Evolutionary conservation across 441 rosid genomes (phyloP), one percentile per base, ranked within the genome.

Genomic region (Cnidoscolus chayamansa): DNA sequence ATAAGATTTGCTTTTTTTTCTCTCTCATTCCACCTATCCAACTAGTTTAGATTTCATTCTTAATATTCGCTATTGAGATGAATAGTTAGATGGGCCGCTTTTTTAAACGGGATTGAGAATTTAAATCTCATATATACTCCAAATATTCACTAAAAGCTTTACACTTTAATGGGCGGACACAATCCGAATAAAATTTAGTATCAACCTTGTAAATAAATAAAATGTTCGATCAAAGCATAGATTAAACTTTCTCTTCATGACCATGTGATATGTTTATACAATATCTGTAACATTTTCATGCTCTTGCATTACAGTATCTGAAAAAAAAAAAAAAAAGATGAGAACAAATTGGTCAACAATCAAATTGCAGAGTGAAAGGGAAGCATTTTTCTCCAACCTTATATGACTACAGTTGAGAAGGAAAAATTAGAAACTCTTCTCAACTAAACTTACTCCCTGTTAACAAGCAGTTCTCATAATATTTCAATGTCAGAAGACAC

Each of bases 351-450:
- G 51, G 59, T 6, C 3, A 60, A 43, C 62, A 17, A 64, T 10
- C 4, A 58, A 60, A 37, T 60, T 37, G 58, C 19, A 60, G 53
- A 30, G 15, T 31, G n/a, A 43, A 48, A 7, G 19, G 30, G 47
- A 63, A 37, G 17, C 49, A 59, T 63, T 16, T 31, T 67, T 59
- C 58, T 53, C 62, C 19, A 56, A 2, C 55, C 16, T 63, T 53
- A n/a, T 25, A 40, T 25, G 32, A 31, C 19, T 62, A 56, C 58
- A 67, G 79, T 68, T 57, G 73, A 82, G 81, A 81, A 71, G 78
- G 77, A 76, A 81, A 83, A 76, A 48, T 0, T 12, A 0, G 61
- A 54, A 3, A 70, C 76, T 75, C 85, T 78, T 81, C 78, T 74
- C 81, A 83, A 78, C 68, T 70, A 73, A 19, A 70, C 16, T 48